Percentiles rank a stretch among this genome's conserved stretches.
Conservation (phyloP, 129 eudicot genomes). For the Silybum marianum region DNA sequence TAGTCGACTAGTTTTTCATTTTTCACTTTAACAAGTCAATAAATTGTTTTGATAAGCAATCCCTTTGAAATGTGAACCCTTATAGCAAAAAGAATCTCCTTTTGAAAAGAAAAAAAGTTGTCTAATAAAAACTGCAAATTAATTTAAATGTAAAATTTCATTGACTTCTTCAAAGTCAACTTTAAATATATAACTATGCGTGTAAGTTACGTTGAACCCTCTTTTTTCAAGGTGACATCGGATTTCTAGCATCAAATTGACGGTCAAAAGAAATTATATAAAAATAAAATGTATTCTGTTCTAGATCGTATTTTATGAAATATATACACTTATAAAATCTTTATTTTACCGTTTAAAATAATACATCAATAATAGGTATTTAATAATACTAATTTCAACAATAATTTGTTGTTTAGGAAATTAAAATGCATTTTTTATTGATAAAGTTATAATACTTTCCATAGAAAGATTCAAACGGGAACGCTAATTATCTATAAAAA, state of each 20-base stretch:
- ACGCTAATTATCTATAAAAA: no score
- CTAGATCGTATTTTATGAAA: no score
- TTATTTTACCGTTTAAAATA: no score
- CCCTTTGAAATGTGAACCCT: not conserved
- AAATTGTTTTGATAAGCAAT: no score
- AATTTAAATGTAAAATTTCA: not conserved
- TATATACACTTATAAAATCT: no score
- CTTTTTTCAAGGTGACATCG: not conserved
- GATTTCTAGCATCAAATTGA: not conserved
- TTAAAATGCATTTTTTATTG: no score
- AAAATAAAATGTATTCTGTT: not conserved
- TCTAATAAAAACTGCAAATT: not conserved
- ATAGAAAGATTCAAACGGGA: no score
- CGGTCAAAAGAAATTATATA: not conserved
- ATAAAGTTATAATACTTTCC: no score
- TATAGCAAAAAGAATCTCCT: not conserved
- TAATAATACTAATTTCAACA: no score
- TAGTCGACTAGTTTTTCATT: no score
- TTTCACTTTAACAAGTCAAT: not conserved
- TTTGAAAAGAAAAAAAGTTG: not conserved
- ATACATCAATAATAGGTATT: no score
- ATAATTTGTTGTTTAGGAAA: no score
- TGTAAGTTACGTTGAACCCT: not conserved
- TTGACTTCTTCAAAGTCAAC: not conserved
- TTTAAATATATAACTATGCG: not conserved